Evolutionary conservation across 768 basidiomycete species (phyloP).

Genomic region (Trametes cubensis): DNA sequence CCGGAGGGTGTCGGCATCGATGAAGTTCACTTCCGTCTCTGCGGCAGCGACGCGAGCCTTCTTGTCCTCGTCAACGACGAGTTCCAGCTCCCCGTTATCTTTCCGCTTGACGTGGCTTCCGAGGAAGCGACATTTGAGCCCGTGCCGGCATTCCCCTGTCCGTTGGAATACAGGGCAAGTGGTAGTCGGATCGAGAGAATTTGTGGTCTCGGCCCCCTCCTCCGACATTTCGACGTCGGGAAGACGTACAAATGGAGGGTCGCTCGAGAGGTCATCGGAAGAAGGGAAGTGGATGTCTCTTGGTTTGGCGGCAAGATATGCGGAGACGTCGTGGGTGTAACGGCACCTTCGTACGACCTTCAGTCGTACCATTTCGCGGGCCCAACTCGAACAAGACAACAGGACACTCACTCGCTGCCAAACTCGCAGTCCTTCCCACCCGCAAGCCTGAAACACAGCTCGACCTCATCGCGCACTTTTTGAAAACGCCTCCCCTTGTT

Average conservation of each 20-base stretch:
- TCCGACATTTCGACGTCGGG: slow-evolving; percentile 33
- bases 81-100: slow-evolving; percentile 45
- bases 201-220: slow-evolving; percentile 27
- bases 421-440: slow-evolving; percentile 70
- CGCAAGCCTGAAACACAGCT: slow-evolving; percentile 83
- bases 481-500: slow-evolving; percentile 85
- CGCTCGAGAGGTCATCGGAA: slow-evolving; percentile 42
- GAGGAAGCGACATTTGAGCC: slow-evolving; percentile 90
- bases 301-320: slow-evolving; percentile 78
- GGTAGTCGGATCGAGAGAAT: slow-evolving; percentile 50
- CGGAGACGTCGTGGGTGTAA: slow-evolving; percentile 73
- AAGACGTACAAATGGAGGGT: slow-evolving; percentile 53
- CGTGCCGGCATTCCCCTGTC: slow-evolving; percentile 77
- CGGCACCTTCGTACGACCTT: slow-evolving; percentile 57
- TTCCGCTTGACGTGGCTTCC: slow-evolving; percentile 67
- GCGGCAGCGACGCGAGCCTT: slow-evolving; percentile 50
- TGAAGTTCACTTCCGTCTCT: slow-evolving; percentile 70
- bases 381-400: not conserved
- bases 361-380: not conserved
- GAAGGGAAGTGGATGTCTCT: slow-evolving; percentile 66
- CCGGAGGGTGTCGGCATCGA: slow-evolving; percentile 59
- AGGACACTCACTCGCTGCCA: slow-evolving; percentile 57
- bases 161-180: slow-evolving; percentile 69
- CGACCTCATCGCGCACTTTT: slow-evolving; percentile 76
- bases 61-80: slow-evolving; percentile 61